phyloP scores from a whole-genome alignment of 352 stramenopile species.

The Phytopythium litorale region DNA sequence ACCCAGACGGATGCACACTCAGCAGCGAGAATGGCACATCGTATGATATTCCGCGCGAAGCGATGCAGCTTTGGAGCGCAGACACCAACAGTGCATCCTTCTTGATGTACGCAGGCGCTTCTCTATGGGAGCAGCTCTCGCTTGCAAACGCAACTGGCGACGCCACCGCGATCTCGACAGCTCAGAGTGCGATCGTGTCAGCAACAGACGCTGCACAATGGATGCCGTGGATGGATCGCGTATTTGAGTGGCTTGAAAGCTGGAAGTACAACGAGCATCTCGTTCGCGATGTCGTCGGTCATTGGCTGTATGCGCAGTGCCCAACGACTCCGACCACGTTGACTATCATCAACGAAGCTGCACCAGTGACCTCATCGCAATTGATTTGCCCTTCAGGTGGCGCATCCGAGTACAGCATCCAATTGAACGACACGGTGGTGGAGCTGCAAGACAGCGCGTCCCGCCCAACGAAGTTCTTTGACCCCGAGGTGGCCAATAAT shows the following conservation, averaged over 20 bases:
- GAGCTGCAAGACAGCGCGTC: slow-evolving; percentile 40
- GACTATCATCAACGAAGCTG: slow-evolving; percentile 10
- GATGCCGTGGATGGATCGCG: slow-evolving; percentile 53
- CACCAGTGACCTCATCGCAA: slow-evolving; percentile 13
- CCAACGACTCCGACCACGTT: slow-evolving; percentile 24
- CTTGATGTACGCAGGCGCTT: slow-evolving; percentile 30
- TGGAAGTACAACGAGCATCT: slow-evolving; percentile 56
- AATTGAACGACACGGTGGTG: slow-evolving; percentile 27
- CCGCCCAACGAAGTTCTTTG: slow-evolving; percentile 42
- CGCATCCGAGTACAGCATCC: slow-evolving; percentile 19
- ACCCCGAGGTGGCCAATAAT: slow-evolving; percentile 36
- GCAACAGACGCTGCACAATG: slow-evolving; percentile 25
- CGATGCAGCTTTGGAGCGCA: slow-evolving; percentile 42
- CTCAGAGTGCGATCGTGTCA: slow-evolving; percentile 21
- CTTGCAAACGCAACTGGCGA: slow-evolving; percentile 15
- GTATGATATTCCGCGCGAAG: slow-evolving; percentile 43
- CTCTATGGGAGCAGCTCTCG: slow-evolving; percentile 35
- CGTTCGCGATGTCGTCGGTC: slow-evolving; percentile 49
- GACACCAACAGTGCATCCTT: slow-evolving; percentile 31
- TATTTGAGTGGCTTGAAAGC: slow-evolving; percentile 46
- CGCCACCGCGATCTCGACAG: slow-evolving; percentile 4
- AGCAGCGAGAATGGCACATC: slow-evolving; percentile 25
- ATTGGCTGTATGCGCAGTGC: slow-evolving; percentile 63
- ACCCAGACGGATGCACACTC: slow-evolving; percentile 22
- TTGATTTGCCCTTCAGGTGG: slow-evolving; percentile 20